A percentile compares a stretch with the other conserved stretches of the same genome.
These are phyloP conservation scores for Xylogone sp. DNA, from an alignment of 2,329 filamentous ascomycete genomes.

Conservation along the genomic window DNA sequence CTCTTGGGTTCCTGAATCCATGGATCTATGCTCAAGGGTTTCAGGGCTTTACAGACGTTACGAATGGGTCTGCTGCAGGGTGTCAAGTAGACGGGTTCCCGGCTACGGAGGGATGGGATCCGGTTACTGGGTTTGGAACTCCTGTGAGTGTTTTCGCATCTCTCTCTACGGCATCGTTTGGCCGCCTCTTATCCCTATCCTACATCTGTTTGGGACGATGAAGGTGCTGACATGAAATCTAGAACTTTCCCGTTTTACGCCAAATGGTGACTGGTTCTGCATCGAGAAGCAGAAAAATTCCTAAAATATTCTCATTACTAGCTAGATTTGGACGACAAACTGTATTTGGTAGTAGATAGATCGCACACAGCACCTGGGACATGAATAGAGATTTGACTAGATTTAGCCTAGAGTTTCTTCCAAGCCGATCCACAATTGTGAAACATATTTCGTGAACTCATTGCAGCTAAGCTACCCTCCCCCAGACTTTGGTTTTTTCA, in stretches of 20 bases:
- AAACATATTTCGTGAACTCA: too few species aligned
- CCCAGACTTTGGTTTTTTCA: too few species aligned
- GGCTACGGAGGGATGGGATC: conserved; percentile 42
- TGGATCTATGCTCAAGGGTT: conserved; percentile 51
- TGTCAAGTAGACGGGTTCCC: conserved; percentile 35
- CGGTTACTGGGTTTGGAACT: conserved; percentile 44
- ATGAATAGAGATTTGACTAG: too few species aligned
- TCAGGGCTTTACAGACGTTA: conserved; percentile 45
- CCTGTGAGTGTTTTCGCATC: conserved; percentile 23
- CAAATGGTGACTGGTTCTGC: not conserved
- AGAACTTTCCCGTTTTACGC: not conserved
- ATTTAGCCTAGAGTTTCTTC: too few species aligned
- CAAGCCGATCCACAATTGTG: too few species aligned
- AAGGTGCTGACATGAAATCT: not conserved
- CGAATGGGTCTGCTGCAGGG: conserved; percentile 32
- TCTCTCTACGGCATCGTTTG: not conserved
- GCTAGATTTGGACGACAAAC: not conserved
- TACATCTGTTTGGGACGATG: not conserved
- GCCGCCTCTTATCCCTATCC: not conserved
- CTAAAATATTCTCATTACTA: not conserved
- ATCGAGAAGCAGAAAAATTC: not conserved
- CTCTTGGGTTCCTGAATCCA: conserved; percentile 55
- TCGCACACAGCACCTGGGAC: too few species aligned
- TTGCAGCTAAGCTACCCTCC: too few species aligned
- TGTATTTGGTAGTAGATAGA: too few species aligned